phyloP scores from a whole-genome alignment of 345 rosid species.

The Populus ilicifolia region DNA sequence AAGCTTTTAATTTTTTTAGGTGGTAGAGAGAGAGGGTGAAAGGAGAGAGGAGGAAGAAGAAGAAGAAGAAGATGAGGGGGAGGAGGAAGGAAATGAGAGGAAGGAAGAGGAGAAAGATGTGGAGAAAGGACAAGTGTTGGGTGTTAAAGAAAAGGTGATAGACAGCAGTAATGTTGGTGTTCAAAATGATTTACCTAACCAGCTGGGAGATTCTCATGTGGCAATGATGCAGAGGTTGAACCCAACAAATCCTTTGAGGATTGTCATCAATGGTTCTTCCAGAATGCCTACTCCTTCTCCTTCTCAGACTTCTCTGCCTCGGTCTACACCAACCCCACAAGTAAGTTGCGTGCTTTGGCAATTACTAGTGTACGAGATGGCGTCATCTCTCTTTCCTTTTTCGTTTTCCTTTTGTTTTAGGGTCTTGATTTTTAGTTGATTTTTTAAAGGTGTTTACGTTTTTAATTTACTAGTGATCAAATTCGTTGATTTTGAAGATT shows the following conservation, averaged over 20 bases:
- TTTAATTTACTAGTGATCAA: not conserved
- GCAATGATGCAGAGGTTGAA: constrained; percentile 68
- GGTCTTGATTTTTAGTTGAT: constrained; percentile 1
- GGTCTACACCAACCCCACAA: constrained; percentile 76
- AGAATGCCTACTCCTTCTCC: constrained; percentile 58
- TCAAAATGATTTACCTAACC: not conserved
- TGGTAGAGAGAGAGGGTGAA: constrained; percentile 39
- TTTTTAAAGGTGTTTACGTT: not conserved
- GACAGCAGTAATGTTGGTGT: constrained; percentile 12
- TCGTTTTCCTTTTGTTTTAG: not conserved
- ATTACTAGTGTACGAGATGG: not conserved
- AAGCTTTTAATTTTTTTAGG: constrained; percentile 20
- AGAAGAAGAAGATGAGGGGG: not conserved
- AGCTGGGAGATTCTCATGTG: constrained; percentile 25
- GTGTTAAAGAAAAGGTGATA: constrained; percentile 22
- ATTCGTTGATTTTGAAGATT: not conserved
- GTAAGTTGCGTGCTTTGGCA: constrained; percentile 32
- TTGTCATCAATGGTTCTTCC: constrained; percentile 46
- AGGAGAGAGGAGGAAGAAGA: constrained; percentile 21
- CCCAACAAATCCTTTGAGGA: constrained; percentile 77
- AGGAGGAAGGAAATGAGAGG: constrained; percentile 6
- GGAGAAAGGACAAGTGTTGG: constrained; percentile 48
- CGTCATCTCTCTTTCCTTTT: not conserved
- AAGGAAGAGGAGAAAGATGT: constrained; percentile 29
- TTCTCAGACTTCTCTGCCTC: constrained; percentile 45